Base-by-base conservation (phyloP, 2,329 filamentous ascomycete genomes). In the Sclerotinia sclerotiorum region DNA sequence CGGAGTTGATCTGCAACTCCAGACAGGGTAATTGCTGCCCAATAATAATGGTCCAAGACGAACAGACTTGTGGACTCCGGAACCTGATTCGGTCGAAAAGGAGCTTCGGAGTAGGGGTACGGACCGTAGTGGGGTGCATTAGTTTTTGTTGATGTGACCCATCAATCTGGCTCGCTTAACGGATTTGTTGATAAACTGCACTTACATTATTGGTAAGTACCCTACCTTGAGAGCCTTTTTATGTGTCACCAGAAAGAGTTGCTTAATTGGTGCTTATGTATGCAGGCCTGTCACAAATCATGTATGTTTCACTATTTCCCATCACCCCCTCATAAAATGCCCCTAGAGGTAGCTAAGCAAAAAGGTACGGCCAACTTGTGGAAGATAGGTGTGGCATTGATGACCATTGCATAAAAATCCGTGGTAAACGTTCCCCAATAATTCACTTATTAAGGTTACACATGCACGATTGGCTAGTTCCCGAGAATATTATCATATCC, bases 51-150 rank as follows among this genome's bases (percentile, higher is more conserved):
- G 32, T 61, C 11, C 11, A 48, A 61, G 42, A 15, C 57, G 27
- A 35, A 48, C 32, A 24, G 11, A 49, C 29, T 13, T 35, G 2
- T 27, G 21, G 10, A 62, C 44, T 62, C 58, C 58, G 58, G 46
- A 35, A 35, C 58, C 42, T 24, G 10, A 62, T 49, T 13, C 21
- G n/a, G 27, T 62, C 44, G 24, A 62, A 49, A 62, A 49, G 58
- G 58, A 62, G 44, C 44, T 62, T 35, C 58, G 58, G 58, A 62
- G 58, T 62, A 62, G 27, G 32, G 29, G 19, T 44, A 17, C n/a
- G 44, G 58, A 35, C 44, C 21, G 13, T 49, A 49, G 58, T 61
- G 44, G 58, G 44, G 58, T 49, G 58, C 58, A 62, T 62, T 62
- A 62, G 58, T 49, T 61, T 61, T 49, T 39, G 6, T 49, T 4